phyloP scores from a whole-genome alignment of 345 rosid genomes.

The Crucihimalaya himalaica region DNA sequence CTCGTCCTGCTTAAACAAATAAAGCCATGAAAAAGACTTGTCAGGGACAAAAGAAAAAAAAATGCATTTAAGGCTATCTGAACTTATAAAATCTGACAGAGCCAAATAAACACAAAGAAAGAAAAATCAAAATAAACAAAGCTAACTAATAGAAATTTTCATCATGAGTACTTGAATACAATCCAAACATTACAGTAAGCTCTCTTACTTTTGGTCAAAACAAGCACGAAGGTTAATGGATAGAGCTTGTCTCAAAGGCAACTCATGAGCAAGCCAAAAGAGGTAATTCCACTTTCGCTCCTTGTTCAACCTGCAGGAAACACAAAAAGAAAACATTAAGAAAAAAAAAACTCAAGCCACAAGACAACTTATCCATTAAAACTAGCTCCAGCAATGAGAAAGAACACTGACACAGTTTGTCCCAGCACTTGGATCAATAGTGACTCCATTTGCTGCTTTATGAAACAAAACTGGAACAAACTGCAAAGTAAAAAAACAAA shows the following conservation, averaged over 20 bases:
- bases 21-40: too few species aligned
- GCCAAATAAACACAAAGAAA: neutral
- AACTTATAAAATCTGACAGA: neutral
- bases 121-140: neutral
- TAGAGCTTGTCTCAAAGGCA: slow-evolving; percentile 65
- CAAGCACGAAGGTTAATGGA: slow-evolving; percentile 63
- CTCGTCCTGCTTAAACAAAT: slow-evolving; percentile 53
- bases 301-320: slow-evolving; percentile 61
- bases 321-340: neutral
- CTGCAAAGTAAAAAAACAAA: slow-evolving; percentile 36
- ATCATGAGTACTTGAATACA: neutral
- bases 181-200: neutral
- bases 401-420: slow-evolving; percentile 53
- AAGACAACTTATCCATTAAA: neutral
- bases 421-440: slow-evolving; percentile 73
- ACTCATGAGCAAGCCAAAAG: slow-evolving; percentile 72
- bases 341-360: neutral
- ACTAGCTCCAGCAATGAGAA: neutral
- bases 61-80: neutral
- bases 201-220: slow-evolving; percentile 65
- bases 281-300: slow-evolving; percentile 49
- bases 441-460: slow-evolving; percentile 59
- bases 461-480: slow-evolving; percentile 42
- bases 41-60: neutral
- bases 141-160: neutral